A percentile compares a stretch with the other conserved stretches of the same genome.
Conservation (phyloP, 768 basidiomycete species). For the Piloderma croceum region DNA sequence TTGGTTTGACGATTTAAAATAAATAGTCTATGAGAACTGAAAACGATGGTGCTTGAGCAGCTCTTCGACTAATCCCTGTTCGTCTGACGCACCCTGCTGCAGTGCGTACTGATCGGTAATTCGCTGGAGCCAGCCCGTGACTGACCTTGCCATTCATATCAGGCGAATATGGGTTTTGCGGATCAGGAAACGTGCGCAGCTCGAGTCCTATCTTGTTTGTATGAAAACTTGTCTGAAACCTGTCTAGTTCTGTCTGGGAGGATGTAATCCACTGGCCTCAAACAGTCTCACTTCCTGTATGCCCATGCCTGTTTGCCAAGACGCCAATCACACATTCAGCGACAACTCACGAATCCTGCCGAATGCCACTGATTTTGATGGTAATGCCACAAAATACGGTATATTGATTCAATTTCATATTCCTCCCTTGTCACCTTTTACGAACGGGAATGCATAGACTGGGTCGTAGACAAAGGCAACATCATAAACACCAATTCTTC, state of each 20-base stretch:
- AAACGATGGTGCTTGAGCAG: conserved; percentile 19
- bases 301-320: conserved; percentile 69
- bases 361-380: conserved; percentile 64
- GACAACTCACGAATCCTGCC: conserved; percentile 62
- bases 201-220: conserved; percentile 4
- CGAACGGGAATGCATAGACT: conserved; percentile 39
- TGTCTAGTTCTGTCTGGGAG: conserved; percentile 75
- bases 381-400: conserved; percentile 70
- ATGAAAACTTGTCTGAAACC: conserved; percentile 8
- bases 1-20: not conserved
- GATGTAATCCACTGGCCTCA: conserved; percentile 79
- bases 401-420: not conserved
- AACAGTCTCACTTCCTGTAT: conserved; percentile 57
- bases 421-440: not conserved
- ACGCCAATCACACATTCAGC: conserved; percentile 54
- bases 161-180: conserved; percentile 55
- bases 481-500: conserved; percentile 58
- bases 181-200: conserved; percentile 36
- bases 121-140: not conserved
- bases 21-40: not conserved
- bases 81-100: conserved; percentile 44
- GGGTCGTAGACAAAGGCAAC: conserved; percentile 63
- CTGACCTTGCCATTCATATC: conserved; percentile 5
- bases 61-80: conserved; percentile 40
- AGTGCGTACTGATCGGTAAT: conserved; percentile 30